A percentile compares a stretch with the other conserved stretches of the same genome.
Conservation (phyloP, 2,329 filamentous ascomycete species). For the Thelonectria blattea region DNA sequence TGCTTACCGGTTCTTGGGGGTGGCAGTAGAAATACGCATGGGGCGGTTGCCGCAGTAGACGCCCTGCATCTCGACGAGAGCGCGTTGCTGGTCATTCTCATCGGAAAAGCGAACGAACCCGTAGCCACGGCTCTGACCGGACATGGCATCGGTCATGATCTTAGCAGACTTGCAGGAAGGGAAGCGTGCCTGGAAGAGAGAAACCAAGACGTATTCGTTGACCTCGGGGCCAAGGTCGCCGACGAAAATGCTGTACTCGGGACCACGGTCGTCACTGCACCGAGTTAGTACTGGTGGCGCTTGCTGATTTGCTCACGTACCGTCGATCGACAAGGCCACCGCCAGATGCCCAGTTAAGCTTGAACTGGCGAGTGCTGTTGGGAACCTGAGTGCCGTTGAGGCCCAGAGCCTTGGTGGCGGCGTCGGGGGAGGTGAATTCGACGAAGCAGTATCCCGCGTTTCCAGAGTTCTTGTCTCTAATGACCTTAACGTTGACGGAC, state of each 20-base stretch:
- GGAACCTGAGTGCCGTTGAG: conserved; percentile 90
- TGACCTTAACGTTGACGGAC: conserved; percentile 98
- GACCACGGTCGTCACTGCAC: conserved; percentile 90
- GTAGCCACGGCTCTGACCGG: conserved; percentile 95
- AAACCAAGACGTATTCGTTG: conserved; percentile 97
- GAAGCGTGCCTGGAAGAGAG: conserved; percentile 95
- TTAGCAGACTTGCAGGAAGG: conserved; percentile 98
- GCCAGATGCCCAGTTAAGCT: conserved; percentile 98
- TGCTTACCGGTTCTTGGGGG: conserved; percentile 83
- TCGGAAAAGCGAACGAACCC: conserved; percentile 98
- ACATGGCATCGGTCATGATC: conserved; percentile 99
- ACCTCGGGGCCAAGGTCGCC: conserved; percentile 97
- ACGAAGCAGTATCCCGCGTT: conserved; percentile 99
- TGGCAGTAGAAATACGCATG: conserved; percentile 98
- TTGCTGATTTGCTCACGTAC: conserved; percentile 52
- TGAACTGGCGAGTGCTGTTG: conserved; percentile 94
- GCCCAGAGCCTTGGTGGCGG: conserved; percentile 87
- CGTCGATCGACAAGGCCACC: conserved; percentile 93
- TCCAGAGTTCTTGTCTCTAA: conserved; percentile 97
- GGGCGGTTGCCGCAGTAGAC: conserved; percentile 98
- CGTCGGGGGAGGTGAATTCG: conserved; percentile 83
- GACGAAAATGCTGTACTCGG: conserved; percentile 97
- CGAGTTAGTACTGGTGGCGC: conserved; percentile 5
- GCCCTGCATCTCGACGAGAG: conserved; percentile 97
- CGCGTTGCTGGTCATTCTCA: conserved; percentile 94